These are phyloP conservation scores for Agaricus blazei DNA, from an alignment of 768 basidiomycete species.

Conservation along the genomic window DNA sequence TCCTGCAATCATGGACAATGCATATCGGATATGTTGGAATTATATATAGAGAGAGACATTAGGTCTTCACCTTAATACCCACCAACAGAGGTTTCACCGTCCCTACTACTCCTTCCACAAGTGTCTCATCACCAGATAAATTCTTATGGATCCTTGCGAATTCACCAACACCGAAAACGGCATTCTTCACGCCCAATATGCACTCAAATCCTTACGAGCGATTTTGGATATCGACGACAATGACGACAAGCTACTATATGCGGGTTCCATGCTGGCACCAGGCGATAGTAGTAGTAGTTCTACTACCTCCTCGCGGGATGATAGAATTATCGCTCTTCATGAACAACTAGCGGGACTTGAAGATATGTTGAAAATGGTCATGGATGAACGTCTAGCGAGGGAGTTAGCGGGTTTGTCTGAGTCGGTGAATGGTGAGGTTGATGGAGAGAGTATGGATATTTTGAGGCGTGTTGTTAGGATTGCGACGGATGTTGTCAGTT, in stretches of 20 bases:
- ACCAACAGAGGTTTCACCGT: too few relatives aligned
- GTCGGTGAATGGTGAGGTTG: neutral
- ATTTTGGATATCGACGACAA: neutral
- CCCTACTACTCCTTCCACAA: too few relatives aligned
- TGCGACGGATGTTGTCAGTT: neutral
- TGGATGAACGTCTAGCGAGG: conserved; percentile 5
- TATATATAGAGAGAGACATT: too few relatives aligned
- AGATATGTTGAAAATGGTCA: conserved; percentile 2
- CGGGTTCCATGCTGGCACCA: too few relatives aligned
- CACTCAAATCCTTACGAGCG: neutral
- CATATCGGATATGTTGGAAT: too few relatives aligned
- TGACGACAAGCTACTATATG: neutral
- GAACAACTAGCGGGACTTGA: conserved; percentile 3
- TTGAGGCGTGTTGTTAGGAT: conserved; percentile 1
- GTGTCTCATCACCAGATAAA: neutral
- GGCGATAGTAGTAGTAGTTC: too few relatives aligned
- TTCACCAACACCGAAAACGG: conserved; percentile 4
- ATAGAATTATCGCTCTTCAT: neutral
- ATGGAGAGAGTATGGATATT: neutral
- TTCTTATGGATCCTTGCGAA: neutral
- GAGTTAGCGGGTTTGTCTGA: neutral
- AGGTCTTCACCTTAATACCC: too few relatives aligned
- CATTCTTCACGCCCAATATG: neutral
- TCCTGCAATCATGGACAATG: too few relatives aligned
- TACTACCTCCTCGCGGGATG: neutral